These are phyloP conservation scores for Echria macrotheca DNA, from an alignment of 495 filamentous ascomycete genomes.

Conservation along the genomic window DNA sequence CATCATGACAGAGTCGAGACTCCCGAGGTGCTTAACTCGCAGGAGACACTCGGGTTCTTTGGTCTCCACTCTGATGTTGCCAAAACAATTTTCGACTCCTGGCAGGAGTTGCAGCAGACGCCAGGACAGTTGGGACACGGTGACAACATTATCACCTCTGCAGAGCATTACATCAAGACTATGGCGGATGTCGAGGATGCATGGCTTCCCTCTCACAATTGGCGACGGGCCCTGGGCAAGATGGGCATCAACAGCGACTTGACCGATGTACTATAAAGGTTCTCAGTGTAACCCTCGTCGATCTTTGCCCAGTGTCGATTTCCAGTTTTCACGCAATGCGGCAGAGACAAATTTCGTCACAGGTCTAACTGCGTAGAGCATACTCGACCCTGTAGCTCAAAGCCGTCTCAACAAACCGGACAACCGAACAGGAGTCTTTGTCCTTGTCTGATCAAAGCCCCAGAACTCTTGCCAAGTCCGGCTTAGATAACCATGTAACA, in stretches of 20 bases:
- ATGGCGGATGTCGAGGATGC: slow-evolving; percentile 4
- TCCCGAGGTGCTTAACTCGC: slow-evolving; percentile 12
- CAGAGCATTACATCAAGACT: slow-evolving; percentile 2
- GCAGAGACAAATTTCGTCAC: too few relatives aligned
- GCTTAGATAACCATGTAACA: too few relatives aligned
- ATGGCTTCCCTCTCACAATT: background rate
- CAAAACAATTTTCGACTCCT: slow-evolving; percentile 2
- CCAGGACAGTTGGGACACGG: slow-evolving; percentile 11
- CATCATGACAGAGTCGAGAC: slow-evolving; percentile 8
- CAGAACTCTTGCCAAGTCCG: too few relatives aligned
- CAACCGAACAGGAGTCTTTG: too few relatives aligned
- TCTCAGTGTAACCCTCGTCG: too few relatives aligned
- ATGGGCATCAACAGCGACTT: slow-evolving; percentile 4
- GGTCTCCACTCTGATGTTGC: slow-evolving; percentile 1
- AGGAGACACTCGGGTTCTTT: slow-evolving; percentile 11
- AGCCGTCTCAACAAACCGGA: too few relatives aligned
- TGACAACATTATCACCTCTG: slow-evolving; percentile 3
- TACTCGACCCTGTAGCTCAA: too few relatives aligned
- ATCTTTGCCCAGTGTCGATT: too few relatives aligned
- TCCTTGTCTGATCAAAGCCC: too few relatives aligned
- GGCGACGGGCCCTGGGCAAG: slow-evolving; percentile 1
- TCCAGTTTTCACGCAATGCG: too few relatives aligned
- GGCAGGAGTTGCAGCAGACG: slow-evolving; percentile 9
- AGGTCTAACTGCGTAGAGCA: too few relatives aligned
- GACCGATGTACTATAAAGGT: too few relatives aligned